Base-by-base conservation (phyloP, 179 eudicot species). In the Actinidia arguta region DNA sequence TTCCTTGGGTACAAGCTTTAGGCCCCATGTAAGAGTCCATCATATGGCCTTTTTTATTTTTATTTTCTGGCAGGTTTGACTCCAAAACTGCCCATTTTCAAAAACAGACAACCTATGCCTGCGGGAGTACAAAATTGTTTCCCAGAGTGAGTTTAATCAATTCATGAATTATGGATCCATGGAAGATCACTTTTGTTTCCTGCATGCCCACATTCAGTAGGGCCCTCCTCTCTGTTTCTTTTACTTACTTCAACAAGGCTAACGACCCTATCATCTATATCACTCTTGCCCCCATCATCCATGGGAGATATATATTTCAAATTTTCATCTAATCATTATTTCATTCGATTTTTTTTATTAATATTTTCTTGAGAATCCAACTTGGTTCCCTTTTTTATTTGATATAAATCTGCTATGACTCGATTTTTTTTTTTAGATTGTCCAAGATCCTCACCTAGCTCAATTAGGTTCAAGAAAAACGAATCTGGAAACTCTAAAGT, bases 91-190 rank as follows among this genome's bases (percentile, higher is more conserved):
- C 36, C 71, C 7, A 27, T 20, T 69, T 39, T 39, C 22, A 51
- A 18, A 69, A 51, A 3, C 73, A 11, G 50, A 69, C 73, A 69
- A 69, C 17, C 18, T 70, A 46, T 20, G 50, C 16, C 36, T 25
- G 44, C 44, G 52, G 44, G 72, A 68, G 22, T 36, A 68, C 22
- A 1, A 68, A 68, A 5, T 68, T 68, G 47, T 20, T 44, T 46
- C 51, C n/a, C 54, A 46, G 31, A 44, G 74, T 70, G 31, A 44
- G 74, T 70, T 70, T 70, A 70, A 70, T 70, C 74, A 70, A 42
- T 46, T 70, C 74, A 44, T 70, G 11, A 51, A 70, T 70, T 44
- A 70, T 70, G 54, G 52, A 4, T 70, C 36, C 36, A 31, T 31
- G 36, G 36, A 31, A 31, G 36, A 31, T 31, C 36, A 31, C 36